Percentiles rank a stretch among this genome's conserved stretches.
These are phyloP conservation scores for Fusarium nelsonii DNA, from an alignment of 2,329 filamentous ascomycete species.

Conservation along the genomic window DNA sequence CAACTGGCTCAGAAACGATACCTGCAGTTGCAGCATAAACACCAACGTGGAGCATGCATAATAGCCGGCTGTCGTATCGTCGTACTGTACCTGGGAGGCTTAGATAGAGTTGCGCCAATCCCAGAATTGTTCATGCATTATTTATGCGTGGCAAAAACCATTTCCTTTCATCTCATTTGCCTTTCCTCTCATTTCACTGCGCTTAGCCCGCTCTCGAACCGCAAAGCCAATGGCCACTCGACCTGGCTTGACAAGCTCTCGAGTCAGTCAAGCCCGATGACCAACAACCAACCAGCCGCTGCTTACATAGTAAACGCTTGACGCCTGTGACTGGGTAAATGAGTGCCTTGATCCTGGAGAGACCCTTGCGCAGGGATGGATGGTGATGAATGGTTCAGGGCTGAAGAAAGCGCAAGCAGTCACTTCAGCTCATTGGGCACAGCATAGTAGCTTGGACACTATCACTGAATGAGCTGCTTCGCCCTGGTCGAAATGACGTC, in stretches of 20 bases:
- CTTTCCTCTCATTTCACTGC: background rate
- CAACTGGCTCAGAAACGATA: conserved; percentile 30
- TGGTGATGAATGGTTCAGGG: conserved; percentile 15
- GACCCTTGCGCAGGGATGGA: conserved; percentile 27
- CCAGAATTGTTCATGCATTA: conserved; percentile 10
- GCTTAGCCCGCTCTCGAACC: conserved; percentile 27
- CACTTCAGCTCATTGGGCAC: conserved; percentile 39
- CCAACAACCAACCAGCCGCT: conserved; percentile 18
- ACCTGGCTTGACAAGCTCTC: conserved; percentile 17
- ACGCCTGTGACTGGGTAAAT: conserved; percentile 28
- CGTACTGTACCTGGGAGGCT: conserved; percentile 29
- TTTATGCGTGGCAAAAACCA: conserved; percentile 10
- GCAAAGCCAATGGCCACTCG: conserved; percentile 37
- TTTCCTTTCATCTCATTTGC: conserved; percentile 5
- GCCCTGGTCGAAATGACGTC: conserved; percentile 36
- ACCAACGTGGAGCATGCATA: conserved; percentile 23
- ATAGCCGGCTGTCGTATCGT: conserved; percentile 1
- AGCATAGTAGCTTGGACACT: conserved; percentile 12
- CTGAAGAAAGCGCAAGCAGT: conserved; percentile 10
- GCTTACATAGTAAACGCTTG: conserved; percentile 23
- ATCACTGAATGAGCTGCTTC: conserved; percentile 13
- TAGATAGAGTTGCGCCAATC: conserved; percentile 27
- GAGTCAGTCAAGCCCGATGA: conserved; percentile 37
- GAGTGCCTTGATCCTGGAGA: conserved; percentile 18
- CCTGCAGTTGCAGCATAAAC: background rate